A percentile compares a stretch with the other conserved stretches of the same genome.
These are phyloP conservation scores for Phalaenopsis aphrodite DNA, from an alignment of 106 monocot genomes.

Conservation along the genomic window DNA sequence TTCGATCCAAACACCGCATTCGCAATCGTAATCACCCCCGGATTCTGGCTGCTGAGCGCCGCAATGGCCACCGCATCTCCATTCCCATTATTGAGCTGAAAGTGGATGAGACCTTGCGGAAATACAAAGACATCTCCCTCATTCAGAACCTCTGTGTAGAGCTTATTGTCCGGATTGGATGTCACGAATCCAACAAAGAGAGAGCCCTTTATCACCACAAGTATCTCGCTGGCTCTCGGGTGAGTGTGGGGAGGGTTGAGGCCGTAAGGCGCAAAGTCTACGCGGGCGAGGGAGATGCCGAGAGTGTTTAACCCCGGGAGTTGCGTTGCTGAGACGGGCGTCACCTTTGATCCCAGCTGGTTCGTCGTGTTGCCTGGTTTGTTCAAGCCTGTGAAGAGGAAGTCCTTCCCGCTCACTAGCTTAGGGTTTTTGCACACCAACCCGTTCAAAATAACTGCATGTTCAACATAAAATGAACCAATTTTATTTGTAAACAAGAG, in stretches of 20 bases:
- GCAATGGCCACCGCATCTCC: constrained; percentile 26
- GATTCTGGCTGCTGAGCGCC: constrained; percentile 50
- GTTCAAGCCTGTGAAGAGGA: constrained; percentile 47
- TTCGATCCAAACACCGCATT: constrained; percentile 11
- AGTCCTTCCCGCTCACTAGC: constrained; percentile 38
- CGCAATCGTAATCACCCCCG: constrained; percentile 20
- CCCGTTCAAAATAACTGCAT: constrained; percentile 14
- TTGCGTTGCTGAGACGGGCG: constrained; percentile 41
- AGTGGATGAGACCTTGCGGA: constrained; percentile 75
- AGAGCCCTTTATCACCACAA: constrained; percentile 41
- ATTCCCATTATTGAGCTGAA: constrained; percentile 38
- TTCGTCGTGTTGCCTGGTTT: constrained; percentile 37
- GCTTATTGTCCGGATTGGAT: constrained; percentile 27
- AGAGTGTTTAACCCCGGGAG: constrained; percentile 48
- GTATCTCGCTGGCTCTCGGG: constrained; percentile 57
- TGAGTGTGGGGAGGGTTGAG: constrained; percentile 88
- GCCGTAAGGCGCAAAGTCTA: constrained; percentile 38
- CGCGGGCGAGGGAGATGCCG: constrained; percentile 68
- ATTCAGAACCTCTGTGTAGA: constrained; percentile 32
- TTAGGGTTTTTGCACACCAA: constrained; percentile 36
- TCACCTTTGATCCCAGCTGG: constrained; percentile 33
- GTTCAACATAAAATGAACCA: background rate
- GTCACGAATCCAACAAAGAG: constrained; percentile 67
- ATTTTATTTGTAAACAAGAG: background rate
- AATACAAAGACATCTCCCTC: constrained; percentile 69